Evolutionary conservation across 192 early-diverging fungal species (phyloP), one percentile per base, ranked within the genome.

Genomic region (Rhizophagus prolifer): DNA sequence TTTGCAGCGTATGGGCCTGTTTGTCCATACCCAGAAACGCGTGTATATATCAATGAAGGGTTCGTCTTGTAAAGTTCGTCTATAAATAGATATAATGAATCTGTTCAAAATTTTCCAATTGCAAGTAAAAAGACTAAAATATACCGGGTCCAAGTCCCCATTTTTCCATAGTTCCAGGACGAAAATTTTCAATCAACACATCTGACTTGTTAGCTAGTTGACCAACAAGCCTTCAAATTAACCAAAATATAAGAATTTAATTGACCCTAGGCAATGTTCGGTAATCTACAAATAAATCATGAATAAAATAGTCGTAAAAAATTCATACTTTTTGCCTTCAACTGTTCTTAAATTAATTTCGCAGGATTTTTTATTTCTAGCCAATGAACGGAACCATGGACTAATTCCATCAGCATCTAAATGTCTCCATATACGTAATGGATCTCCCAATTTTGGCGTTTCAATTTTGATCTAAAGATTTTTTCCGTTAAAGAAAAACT

Each of bases 151-250:
- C 86, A 66, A 88, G 74, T 30, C 86, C 86, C 85, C 86, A 88
- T 76, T 87, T 88, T 68, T 88, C 84, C 83, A 88, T 82, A 14
- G 81, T 85, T 46, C 84, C 86, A 46, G 86, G 86, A 21, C 81
- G 81, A 76, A 87, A 88, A 58, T 88, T 88, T 66, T 88, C 86
- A 59, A 88, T 80, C 14, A 88, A 65, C 10, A 88, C 84, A 76
- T 88, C 85, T 10, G 79, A 82, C 36, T 41, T 78, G 25, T 78
- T 46, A 47, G 74, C 74, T 31, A 75, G 47, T 46, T 75, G 36
- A 21, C 62, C 21, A 58, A 64, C 62, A 26, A 75, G 62, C n/a
- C 74, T 47, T 25, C 26, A 28, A 64, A 19, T 5, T 30, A 12
- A 13, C 4, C 16, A 46, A 16, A 26, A 26, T 36, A 31, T 30